phyloP scores from a whole-genome alignment of 139 green algal species.

The Medakamo hakoo region DNA sequence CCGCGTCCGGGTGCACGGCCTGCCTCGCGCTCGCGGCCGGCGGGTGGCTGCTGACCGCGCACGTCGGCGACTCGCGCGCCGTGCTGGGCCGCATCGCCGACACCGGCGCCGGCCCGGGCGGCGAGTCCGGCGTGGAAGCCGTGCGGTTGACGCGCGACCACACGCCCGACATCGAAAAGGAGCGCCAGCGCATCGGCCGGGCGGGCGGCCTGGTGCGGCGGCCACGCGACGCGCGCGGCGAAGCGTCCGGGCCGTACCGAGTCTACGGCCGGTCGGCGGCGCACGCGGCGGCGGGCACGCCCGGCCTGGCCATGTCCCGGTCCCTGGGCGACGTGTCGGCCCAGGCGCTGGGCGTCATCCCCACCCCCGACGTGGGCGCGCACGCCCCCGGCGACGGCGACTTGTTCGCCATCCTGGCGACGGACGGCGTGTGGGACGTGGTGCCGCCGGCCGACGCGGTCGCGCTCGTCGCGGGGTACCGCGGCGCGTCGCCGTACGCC shows the following conservation, averaged over 20 bases:
- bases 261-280: conserved; percentile 2
- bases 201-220: conserved; percentile 13
- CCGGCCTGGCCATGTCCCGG: conserved; percentile 26
- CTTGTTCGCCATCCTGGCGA: conserved; percentile 46
- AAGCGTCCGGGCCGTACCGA: conserved; percentile 9
- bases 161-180: conserved; percentile 20
- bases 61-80: conserved; percentile 17
- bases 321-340: conserved; percentile 30
- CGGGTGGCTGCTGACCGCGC: conserved; percentile 10
- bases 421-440: conserved; percentile 52
- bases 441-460: conserved; percentile 25
- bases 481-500: conserved; percentile 7
- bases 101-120: not conserved
- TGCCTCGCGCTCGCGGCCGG: conserved; percentile 15
- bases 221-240: conserved; percentile 8
- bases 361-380: conserved; percentile 6
- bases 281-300: conserved; percentile 5
- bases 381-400: conserved; percentile 13
- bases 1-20: conserved; percentile 16
- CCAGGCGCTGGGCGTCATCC: conserved; percentile 11
- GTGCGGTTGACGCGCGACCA: conserved; percentile 27
- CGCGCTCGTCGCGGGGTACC: conserved; percentile 17
- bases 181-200: conserved; percentile 20
- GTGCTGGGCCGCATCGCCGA: conserved; percentile 5
- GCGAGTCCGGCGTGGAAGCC: conserved; percentile 5